Conservation (phyloP, 2,329 filamentous ascomycete genomes). For the Cercospora citrullina region DNA sequence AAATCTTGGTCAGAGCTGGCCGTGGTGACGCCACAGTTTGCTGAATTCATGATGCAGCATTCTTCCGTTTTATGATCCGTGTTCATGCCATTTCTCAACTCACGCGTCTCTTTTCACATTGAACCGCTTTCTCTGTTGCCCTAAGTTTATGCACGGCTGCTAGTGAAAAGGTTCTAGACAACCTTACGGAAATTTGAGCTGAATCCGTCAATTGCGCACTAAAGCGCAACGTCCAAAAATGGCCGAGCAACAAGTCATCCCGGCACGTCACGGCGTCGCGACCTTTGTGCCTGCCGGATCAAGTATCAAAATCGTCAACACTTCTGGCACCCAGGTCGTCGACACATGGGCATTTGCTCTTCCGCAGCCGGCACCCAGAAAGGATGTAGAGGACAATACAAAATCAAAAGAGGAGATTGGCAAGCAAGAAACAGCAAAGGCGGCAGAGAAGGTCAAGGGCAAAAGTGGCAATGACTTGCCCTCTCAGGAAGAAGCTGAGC, state of each 20-base stretch:
- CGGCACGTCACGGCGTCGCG: slow-evolving; percentile 52
- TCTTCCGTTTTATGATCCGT: background rate
- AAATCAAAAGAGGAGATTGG: slow-evolving; percentile 24
- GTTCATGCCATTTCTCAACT: background rate
- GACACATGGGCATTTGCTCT: slow-evolving; percentile 54
- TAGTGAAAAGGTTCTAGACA: background rate
- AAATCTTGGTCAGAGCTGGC: slow-evolving; percentile 19
- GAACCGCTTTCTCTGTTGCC: background rate
- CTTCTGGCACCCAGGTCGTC: slow-evolving; percentile 52
- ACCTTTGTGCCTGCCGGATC: slow-evolving; percentile 53
- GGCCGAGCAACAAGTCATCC: slow-evolving; percentile 45
- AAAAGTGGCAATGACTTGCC: slow-evolving; percentile 33
- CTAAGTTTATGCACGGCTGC: background rate
- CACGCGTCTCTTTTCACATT: background rate
- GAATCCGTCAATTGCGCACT: background rate
- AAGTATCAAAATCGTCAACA: slow-evolving; percentile 53
- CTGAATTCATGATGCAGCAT: background rate
- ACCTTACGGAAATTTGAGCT: background rate
- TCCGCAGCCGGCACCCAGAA: slow-evolving; percentile 43
- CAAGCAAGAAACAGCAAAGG: slow-evolving; percentile 26
- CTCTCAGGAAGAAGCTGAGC: slow-evolving; percentile 40
- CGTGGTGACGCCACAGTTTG: slow-evolving; percentile 22
- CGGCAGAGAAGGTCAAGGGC: slow-evolving; percentile 33
- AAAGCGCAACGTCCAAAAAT: slow-evolving; percentile 11
- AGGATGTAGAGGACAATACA: slow-evolving; percentile 25